Base-by-base conservation (phyloP, 1,284 basidiomycete genomes). In the Phenoliferia sp. region DNA sequence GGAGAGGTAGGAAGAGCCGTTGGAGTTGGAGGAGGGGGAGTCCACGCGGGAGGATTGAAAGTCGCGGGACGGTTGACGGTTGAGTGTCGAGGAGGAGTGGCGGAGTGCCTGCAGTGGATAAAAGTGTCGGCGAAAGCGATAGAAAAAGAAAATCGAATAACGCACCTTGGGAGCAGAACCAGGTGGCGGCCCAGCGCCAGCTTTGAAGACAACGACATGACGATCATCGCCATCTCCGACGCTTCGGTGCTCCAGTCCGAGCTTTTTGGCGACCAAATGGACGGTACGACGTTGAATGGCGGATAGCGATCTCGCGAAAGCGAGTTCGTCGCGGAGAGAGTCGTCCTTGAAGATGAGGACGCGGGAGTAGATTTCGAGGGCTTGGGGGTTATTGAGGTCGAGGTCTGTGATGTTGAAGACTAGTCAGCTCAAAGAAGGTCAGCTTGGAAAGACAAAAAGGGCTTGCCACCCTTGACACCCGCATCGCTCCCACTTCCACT, bases 281-380 rank as follows among this genome's bases (percentile, higher is more conserved):
- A 99, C 95, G 26, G 94, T 89, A 69, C 94, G 84, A 62, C 95
- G 83, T 79, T 98, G 94, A 77, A 90, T 89, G 22, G 92, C 85
- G 28, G 86, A 84, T 26, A 98, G 84, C 26, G 88, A 88, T 69
- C 91, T 84, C 36, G 94, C 94, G 79, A 99, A 98, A 5, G 93
- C 90, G 52, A 99, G 86, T 80, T 99, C 95, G 76, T 99, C 95
- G 36, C 96, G 87, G 91, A 99, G 94, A 71, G 86, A 88, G 79
- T 99, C 95, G 76, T 97, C 94, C 81, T 96, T 97, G 87, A 99
- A 99, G 54, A 98, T 84, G 58, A 98, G 82, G 65, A 98, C 92
- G 72, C 94, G 86, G 65, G 95, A 98, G 79, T 98, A 99, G 75
- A 99, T 96, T 79, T 98, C 94, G 72, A 99, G 84, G 12, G 94